Conservation (phyloP, 2,329 filamentous ascomycete genomes). For the Pestalotiopsis sp. region DNA sequence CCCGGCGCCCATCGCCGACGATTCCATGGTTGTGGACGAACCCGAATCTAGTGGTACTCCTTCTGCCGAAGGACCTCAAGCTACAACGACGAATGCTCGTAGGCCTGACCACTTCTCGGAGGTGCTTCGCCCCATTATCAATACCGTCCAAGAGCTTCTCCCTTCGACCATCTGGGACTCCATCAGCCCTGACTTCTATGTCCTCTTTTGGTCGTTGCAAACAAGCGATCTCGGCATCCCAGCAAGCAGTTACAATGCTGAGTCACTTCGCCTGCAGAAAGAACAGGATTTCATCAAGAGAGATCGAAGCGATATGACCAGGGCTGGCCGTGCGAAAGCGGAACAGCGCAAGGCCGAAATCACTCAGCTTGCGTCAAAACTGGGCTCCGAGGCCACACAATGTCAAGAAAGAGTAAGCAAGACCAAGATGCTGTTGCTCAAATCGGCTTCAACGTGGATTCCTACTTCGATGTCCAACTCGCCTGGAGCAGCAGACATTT, state of each 20-base stretch:
- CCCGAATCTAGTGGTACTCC: slow-evolving; percentile 23
- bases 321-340: slow-evolving; percentile 64
- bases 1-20: slow-evolving; percentile 23
- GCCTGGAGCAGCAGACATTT: slow-evolving; percentile 68
- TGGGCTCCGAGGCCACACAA: slow-evolving; percentile 72
- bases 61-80: slow-evolving; percentile 20
- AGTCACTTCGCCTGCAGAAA: slow-evolving; percentile 67
- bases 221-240: slow-evolving; percentile 80
- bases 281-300: slow-evolving; percentile 67
- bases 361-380: slow-evolving; percentile 65
- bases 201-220: slow-evolving; percentile 89
- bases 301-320: slow-evolving; percentile 72
- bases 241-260: slow-evolving; percentile 74
- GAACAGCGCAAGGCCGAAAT: slow-evolving; percentile 70
- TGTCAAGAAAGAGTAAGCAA: slow-evolving; percentile 68
- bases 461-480: slow-evolving; percentile 61
- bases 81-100: slow-evolving; percentile 32
- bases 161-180: slow-evolving; percentile 65
- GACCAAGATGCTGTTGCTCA: slow-evolving; percentile 68
- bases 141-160: slow-evolving; percentile 62
- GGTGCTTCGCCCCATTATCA: slow-evolving; percentile 72
- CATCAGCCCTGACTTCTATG: slow-evolving; percentile 79
- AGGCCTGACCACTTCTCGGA: slow-evolving; percentile 60
- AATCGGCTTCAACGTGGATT: slow-evolving; percentile 74
- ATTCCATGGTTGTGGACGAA: slow-evolving; percentile 31